phyloP scores from a whole-genome alignment of 2,329 filamentous ascomycete genomes.

The Trichophyton mentagrophytes region DNA sequence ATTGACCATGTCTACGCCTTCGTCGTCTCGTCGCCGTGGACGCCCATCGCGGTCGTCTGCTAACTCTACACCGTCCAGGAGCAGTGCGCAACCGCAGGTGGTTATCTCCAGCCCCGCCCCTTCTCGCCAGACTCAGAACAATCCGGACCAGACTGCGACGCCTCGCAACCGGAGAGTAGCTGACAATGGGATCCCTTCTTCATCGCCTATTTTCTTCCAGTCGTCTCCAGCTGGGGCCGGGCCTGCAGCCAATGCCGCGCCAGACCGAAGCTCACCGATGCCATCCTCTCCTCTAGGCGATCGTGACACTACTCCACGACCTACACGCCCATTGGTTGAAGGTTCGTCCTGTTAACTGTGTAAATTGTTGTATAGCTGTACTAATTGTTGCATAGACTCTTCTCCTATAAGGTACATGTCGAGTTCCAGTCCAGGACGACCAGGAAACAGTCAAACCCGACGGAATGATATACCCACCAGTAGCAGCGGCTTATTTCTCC shows the following conservation, averaged over 20 bases:
- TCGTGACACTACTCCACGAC: slow-evolving; percentile 33
- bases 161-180: slow-evolving; percentile 35
- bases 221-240: slow-evolving; percentile 43
- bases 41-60: slow-evolving; percentile 29
- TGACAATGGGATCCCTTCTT: slow-evolving; percentile 41
- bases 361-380: slow-evolving; percentile 8
- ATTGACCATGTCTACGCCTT: slow-evolving; percentile 33
- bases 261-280: slow-evolving; percentile 38
- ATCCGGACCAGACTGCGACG: slow-evolving; percentile 32
- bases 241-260: slow-evolving; percentile 25
- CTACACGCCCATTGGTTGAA: slow-evolving; percentile 25
- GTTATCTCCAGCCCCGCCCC: slow-evolving; percentile 7
- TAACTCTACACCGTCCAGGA: slow-evolving; percentile 24
- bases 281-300: slow-evolving; percentile 29
- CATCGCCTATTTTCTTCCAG: slow-evolving; percentile 70
- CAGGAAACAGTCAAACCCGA: slow-evolving; percentile 39
- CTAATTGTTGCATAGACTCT: slow-evolving; percentile 49
- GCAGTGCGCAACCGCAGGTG: slow-evolving; percentile 16
- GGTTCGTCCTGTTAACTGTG: slow-evolving; percentile 22
- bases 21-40: slow-evolving; percentile 30
- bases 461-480: slow-evolving; percentile 67
- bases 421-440: slow-evolving; percentile 71
- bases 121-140: slow-evolving; percentile 16
- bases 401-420: slow-evolving; percentile 85
- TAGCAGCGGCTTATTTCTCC: slow-evolving; percentile 76